Evolutionary conservation across 441 rosid species (phyloP).

Genomic region (Dalechampia spathulata): DNA sequence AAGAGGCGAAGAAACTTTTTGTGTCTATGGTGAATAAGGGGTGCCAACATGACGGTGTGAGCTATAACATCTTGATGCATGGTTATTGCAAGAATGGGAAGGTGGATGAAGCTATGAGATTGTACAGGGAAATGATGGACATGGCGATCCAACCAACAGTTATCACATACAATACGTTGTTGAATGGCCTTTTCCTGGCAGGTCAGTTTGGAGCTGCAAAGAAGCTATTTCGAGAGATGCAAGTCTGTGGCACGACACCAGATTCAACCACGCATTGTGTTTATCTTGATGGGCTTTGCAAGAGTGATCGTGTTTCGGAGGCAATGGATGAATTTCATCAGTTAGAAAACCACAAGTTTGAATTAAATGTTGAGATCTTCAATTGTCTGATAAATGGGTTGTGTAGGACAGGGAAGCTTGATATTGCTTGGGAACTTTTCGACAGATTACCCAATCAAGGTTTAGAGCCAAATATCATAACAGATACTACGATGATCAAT

Average conservation of each 20-base stretch:
- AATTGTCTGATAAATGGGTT: neutral
- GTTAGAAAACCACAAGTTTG: neutral
- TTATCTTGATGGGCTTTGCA: neutral
- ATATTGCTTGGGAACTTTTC: constrained; percentile 6
- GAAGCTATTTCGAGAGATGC: neutral
- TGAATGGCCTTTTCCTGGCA: neutral
- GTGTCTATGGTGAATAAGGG: neutral
- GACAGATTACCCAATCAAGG: neutral
- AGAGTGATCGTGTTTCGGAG: neutral
- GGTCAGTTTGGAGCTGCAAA: neutral
- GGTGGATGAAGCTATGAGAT: neutral
- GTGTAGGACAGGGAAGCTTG: constrained; percentile 6
- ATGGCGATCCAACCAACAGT: neutral
- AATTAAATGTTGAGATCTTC: neutral
- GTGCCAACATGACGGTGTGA: neutral
- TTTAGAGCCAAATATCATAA: constrained; percentile 1
- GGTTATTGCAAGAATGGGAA: neutral
- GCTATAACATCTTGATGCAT: neutral
- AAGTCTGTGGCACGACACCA: neutral
- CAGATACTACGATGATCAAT: constrained; percentile 4
- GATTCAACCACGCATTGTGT: neutral
- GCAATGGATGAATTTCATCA: neutral
- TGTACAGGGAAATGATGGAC: neutral
- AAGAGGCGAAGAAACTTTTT: neutral
- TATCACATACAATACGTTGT: no score